These are phyloP conservation scores for Pyronema domesticum DNA, from an alignment of 495 filamentous ascomycete species.

Conservation along the genomic window DNA sequence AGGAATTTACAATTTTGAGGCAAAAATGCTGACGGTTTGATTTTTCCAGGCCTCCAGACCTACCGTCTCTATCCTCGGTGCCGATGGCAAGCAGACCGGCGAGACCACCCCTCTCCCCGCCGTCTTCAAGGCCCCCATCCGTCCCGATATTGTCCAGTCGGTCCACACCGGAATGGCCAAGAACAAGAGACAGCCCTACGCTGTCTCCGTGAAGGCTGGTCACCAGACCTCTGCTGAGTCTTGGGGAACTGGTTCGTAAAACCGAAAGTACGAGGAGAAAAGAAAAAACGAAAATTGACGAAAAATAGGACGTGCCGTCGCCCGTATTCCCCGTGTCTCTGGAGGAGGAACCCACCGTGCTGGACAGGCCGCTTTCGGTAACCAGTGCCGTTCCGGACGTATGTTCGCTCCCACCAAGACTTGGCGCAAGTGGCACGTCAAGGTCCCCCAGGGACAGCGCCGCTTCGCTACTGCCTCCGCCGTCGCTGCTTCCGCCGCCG, in stretches of 20 bases:
- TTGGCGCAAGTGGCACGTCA: constrained; percentile 99
- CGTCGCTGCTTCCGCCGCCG: constrained; percentile 84
- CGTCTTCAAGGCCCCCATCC: constrained; percentile 92
- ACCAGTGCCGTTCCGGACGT: constrained; percentile 97
- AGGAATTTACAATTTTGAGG: not conserved
- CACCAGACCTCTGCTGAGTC: constrained; percentile 99
- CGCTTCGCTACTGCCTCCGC: constrained; percentile 96
- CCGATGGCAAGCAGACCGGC: constrained; percentile 77
- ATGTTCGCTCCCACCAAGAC: constrained; percentile 99
- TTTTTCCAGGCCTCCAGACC: constrained; percentile 67
- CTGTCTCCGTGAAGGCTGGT: constrained; percentile 99
- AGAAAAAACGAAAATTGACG: not conserved
- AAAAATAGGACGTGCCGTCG: constrained; percentile 81
- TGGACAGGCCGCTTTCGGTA: constrained; percentile 98
- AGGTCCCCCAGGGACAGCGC: constrained; percentile 95
- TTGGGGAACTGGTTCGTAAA: constrained; percentile 92
- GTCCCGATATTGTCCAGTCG: constrained; percentile 93
- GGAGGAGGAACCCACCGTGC: constrained; percentile 99
- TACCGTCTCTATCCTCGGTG: constrained; percentile 82
- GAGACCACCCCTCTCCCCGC: constrained; percentile 74
- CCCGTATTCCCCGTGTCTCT: constrained; percentile 99
- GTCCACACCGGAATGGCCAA: constrained; percentile 99
- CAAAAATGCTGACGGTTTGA: constrained; percentile 2
- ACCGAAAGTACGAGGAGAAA: not conserved
- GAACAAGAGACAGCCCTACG: constrained; percentile 99